Evolutionary conservation across 2,329 filamentous ascomycete genomes (phyloP).

Genomic region (Colletotrichum spinosum): DNA sequence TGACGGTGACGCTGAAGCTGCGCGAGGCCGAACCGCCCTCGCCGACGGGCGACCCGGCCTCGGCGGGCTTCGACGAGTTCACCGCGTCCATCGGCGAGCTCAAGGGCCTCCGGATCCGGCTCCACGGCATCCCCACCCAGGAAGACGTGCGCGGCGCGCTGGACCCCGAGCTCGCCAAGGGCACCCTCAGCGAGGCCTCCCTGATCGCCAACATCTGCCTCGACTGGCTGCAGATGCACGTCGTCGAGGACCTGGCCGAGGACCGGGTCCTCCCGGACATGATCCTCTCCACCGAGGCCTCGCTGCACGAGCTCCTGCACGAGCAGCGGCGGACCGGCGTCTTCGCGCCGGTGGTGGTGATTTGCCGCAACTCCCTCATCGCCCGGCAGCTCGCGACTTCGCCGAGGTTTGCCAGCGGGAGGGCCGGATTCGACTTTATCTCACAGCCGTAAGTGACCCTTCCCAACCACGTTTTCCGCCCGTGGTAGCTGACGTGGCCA

Average conservation of each 20-base stretch:
- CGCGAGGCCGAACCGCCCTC: constrained; percentile 18
- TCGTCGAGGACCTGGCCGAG: constrained; percentile 38
- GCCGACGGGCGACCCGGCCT: neutral
- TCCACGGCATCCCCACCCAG: constrained; percentile 38
- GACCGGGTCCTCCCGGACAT: constrained; percentile 41
- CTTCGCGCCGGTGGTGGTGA: constrained; percentile 41
- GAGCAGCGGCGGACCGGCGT: constrained; percentile 1
- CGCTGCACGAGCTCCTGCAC: constrained; percentile 5
- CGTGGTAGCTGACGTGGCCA: neutral
- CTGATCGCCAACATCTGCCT: constrained; percentile 44
- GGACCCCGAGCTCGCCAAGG: constrained; percentile 10
- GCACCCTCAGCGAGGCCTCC: constrained; percentile 33
- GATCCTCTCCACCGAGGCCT: constrained; percentile 40
- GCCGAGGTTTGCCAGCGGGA: constrained; percentile 38
- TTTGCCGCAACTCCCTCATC: constrained; percentile 47
- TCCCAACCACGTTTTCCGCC: neutral
- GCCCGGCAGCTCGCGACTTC: constrained; percentile 42
- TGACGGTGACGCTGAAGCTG: constrained; percentile 48
- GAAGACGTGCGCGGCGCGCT: neutral
- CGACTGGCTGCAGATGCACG: constrained; percentile 48
- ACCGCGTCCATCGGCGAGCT: constrained; percentile 44
- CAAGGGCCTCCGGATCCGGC: constrained; percentile 45
- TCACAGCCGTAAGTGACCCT: constrained; percentile 49
- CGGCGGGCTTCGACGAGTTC: constrained; percentile 43
- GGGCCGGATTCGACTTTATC: constrained; percentile 50